A percentile compares a stretch with the other conserved stretches of the same genome.
phyloP scores from a whole-genome alignment of 164 flowering plant species.

The Sedum album region DNA sequence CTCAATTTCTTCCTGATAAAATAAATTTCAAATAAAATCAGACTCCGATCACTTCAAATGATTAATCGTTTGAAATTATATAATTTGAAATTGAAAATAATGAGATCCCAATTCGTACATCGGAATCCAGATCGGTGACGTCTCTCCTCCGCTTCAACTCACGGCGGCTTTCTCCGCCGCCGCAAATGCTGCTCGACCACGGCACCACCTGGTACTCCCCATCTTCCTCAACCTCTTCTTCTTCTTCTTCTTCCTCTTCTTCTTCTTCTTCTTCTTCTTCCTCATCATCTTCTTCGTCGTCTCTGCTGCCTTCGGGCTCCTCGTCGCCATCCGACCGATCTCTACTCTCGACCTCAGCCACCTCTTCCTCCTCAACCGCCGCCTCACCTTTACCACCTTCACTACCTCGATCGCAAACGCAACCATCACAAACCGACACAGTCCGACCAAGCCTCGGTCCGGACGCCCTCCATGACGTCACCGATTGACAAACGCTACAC shows the following conservation, averaged over 20 bases:
- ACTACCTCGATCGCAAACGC: neutral
- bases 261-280: neutral
- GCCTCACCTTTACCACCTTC: neutral
- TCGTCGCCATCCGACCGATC: neutral
- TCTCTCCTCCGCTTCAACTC: neutral
- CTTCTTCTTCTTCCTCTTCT: neutral
- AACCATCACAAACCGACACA: slow-evolving; percentile 36
- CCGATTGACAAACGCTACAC: slow-evolving; percentile 50
- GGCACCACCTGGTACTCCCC: slow-evolving; percentile 9
- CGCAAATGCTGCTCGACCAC: slow-evolving; percentile 1
- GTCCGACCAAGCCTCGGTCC: slow-evolving; percentile 47
- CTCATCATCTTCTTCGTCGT: neutral
- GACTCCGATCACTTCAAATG: neutral
- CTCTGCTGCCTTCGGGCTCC: neutral
- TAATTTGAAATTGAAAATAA: neutral
- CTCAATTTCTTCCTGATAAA: neutral
- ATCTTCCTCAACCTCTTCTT: neutral
- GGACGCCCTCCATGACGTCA: slow-evolving; percentile 64
- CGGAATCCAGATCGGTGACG: neutral
- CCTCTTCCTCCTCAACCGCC: neutral
- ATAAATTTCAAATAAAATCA: neutral
- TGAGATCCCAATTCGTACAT: neutral
- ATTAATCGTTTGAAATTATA: neutral
- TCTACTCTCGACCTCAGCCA: neutral
- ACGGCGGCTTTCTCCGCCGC: neutral